These are phyloP conservation scores for Naganishia friedmannii DNA, from an alignment of 768 basidiomycete species.

Conservation along the genomic window DNA sequence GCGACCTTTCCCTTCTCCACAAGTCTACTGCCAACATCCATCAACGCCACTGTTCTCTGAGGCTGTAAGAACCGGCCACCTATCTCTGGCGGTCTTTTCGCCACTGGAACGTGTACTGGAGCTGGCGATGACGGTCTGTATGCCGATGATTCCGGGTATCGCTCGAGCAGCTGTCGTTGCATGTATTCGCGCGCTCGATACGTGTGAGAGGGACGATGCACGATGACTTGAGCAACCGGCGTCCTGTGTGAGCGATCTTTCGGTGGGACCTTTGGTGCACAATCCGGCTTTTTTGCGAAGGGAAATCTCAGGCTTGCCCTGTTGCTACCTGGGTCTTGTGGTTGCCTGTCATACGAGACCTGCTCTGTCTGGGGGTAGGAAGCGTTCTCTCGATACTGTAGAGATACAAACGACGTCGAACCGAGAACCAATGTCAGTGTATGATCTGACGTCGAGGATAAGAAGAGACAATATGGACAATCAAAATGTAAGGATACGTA, in stretches of 20 bases:
- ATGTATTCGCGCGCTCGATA: conserved; percentile 12
- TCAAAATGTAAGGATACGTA: not conserved
- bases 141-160: not conserved
- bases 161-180: not conserved
- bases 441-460: not conserved
- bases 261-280: no score
- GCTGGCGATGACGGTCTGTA: not conserved
- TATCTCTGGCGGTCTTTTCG: not conserved
- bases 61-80: conserved; percentile 1
- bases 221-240: not conserved
- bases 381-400: no score
- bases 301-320: no score
- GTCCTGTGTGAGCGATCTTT: not conserved
- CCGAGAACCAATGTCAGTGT: not conserved
- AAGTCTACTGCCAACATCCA: conserved; percentile 16
- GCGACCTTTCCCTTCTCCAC: conserved; percentile 13
- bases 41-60: conserved; percentile 4
- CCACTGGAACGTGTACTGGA: not conserved
- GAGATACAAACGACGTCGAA: no score
- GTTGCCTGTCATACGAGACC: no score
- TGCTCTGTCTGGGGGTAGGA: no score
- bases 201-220: not conserved
- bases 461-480: not conserved
- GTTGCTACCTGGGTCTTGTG: no score
- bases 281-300: no score